These are phyloP conservation scores for Ceratobasidium sp. DNA, from an alignment of 1,284 basidiomycete species.

Conservation along the genomic window DNA sequence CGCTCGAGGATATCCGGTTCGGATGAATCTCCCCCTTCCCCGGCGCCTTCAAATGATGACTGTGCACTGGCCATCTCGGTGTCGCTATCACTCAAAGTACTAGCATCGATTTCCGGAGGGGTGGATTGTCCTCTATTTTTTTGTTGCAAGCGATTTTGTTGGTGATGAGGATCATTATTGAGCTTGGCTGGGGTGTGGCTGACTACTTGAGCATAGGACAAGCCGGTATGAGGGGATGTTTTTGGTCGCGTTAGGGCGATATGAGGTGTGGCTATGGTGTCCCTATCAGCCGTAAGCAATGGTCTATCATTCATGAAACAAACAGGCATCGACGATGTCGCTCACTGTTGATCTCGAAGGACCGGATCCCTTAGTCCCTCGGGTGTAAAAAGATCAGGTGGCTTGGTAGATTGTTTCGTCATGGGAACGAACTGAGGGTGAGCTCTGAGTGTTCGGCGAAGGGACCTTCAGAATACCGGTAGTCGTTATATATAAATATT, in stretches of 20 bases:
- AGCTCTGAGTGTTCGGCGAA: neutral
- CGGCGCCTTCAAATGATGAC: conserved; percentile 12
- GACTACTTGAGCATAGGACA: too few species aligned
- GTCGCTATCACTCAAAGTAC: conserved; percentile 6
- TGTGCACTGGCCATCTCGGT: conserved; percentile 32
- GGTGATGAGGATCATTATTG: neutral
- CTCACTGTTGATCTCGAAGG: neutral
- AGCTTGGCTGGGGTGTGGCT: neutral
- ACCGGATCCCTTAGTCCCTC: neutral
- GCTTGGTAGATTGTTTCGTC: neutral
- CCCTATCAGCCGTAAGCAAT: too few species aligned
- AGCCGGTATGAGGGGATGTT: neutral
- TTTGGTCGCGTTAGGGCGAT: too few species aligned
- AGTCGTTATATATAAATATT: neutral
- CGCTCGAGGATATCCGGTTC: conserved; percentile 52
- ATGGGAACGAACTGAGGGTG: neutral
- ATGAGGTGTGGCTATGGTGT: too few species aligned
- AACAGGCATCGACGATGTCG: neutral
- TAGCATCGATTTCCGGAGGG: neutral
- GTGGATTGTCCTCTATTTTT: too few species aligned
- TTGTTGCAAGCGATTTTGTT: neutral
- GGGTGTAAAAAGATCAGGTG: neutral
- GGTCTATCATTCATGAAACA: neutral
- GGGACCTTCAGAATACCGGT: neutral
- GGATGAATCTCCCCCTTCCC: conserved; percentile 52